These are phyloP conservation scores for Ophiostoma novo-ulmi DNA, from an alignment of 2,329 filamentous ascomycete species.

Conservation along the genomic window DNA sequence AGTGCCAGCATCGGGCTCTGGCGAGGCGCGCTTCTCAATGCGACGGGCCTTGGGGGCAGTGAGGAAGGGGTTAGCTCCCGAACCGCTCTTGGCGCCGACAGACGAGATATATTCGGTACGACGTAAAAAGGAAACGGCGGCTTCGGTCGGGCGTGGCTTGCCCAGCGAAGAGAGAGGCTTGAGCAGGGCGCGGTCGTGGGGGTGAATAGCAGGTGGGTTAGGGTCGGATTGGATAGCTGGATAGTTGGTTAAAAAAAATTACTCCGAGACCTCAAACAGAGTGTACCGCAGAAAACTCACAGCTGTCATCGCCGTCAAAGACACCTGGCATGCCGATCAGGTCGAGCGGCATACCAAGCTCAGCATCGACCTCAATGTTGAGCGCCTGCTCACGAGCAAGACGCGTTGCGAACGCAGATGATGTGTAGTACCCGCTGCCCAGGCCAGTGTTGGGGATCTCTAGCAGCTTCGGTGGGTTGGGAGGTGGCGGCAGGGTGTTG, in stretches of 20 bases:
- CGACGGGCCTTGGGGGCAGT: slow-evolving; percentile 33
- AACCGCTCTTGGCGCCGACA: slow-evolving; percentile 43
- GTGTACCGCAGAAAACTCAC: slow-evolving; percentile 46
- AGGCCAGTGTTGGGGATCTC: slow-evolving; percentile 94
- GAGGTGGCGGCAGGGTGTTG: slow-evolving; percentile 90
- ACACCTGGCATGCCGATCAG: slow-evolving; percentile 90
- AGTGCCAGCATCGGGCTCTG: slow-evolving; percentile 49
- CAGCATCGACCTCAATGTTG: slow-evolving; percentile 95
- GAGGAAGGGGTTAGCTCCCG: slow-evolving; percentile 13
- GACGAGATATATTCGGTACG: slow-evolving; percentile 91
- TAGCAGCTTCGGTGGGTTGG: slow-evolving; percentile 91
- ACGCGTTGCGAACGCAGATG: slow-evolving; percentile 81
- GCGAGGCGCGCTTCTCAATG: slow-evolving; percentile 38
- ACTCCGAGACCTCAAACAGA: not conserved
- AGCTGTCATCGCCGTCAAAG: slow-evolving; percentile 90
- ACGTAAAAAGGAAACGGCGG: slow-evolving; percentile 86
- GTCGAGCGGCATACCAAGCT: slow-evolving; percentile 96
- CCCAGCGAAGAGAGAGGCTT: slow-evolving; percentile 78
- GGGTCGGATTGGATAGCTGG: slow-evolving; percentile 76
- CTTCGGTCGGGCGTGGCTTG: slow-evolving; percentile 70
- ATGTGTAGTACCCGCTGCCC: slow-evolving; percentile 80
- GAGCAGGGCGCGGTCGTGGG: slow-evolving; percentile 77
- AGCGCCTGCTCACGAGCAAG: slow-evolving; percentile 86
- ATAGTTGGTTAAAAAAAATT: not conserved
- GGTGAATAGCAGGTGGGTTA: slow-evolving; percentile 66